Conservation (phyloP, 2,329 filamentous ascomycete species). For the Hypoxylon sp. region DNA sequence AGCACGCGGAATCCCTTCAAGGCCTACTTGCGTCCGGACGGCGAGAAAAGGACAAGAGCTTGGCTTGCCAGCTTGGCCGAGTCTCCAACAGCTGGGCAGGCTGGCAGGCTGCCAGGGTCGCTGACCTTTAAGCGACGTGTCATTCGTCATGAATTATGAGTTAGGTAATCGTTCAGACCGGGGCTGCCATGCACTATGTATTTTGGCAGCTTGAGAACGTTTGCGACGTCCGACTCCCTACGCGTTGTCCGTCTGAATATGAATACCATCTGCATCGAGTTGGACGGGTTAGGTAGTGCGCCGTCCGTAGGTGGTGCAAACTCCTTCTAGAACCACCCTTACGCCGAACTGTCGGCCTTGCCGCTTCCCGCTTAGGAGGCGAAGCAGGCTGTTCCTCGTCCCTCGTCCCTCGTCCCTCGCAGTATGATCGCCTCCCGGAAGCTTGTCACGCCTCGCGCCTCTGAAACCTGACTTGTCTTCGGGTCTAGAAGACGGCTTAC, state of each 20-base stretch:
- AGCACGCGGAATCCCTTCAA: neutral
- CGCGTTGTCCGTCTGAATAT: slow-evolving; percentile 6
- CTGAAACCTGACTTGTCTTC: neutral
- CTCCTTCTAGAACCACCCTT: neutral
- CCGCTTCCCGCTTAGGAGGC: neutral
- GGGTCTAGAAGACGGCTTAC: neutral
- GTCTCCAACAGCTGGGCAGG: too few relatives aligned
- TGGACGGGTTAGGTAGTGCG: neutral
- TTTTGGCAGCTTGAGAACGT: neutral
- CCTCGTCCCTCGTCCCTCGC: slow-evolving; percentile 16
- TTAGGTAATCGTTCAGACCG: neutral
- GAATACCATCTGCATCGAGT: neutral
- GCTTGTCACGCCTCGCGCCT: slow-evolving; percentile 14
- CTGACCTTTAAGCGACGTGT: slow-evolving; percentile 2
- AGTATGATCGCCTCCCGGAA: slow-evolving; percentile 20
- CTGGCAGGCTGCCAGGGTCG: neutral
- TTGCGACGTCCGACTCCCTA: neutral
- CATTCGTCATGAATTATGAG: slow-evolving; percentile 10
- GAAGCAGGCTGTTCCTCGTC: slow-evolving; percentile 6
- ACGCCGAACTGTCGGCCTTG: neutral
- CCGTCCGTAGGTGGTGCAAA: neutral
- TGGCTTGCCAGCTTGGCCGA: too few relatives aligned
- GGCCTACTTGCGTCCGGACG: neutral
- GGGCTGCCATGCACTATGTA: neutral
- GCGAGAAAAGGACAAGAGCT: too few relatives aligned